Conservation (phyloP, 306 rosid species). For the Adenanthera pavonina region DNA sequence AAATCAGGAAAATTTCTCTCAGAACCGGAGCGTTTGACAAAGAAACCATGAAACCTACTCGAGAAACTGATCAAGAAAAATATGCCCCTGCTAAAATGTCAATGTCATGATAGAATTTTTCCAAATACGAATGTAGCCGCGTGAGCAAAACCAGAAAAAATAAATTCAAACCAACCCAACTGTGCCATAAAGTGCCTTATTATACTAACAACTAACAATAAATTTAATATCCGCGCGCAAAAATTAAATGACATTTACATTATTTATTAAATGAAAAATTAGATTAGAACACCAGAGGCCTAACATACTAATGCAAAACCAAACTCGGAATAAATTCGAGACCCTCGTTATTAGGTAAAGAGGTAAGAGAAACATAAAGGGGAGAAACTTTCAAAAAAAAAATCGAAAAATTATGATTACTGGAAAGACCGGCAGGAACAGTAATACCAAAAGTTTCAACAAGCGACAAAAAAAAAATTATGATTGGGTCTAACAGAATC, state of each 20-base stretch:
- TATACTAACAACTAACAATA: constrained; percentile 47
- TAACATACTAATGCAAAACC: constrained; percentile 28
- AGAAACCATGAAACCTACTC: constrained; percentile 10
- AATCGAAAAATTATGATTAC: constrained; percentile 1
- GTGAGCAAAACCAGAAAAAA: constrained; percentile 30
- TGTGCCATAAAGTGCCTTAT: constrained; percentile 43
- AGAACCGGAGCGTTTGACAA: neutral
- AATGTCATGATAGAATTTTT: constrained; percentile 16
- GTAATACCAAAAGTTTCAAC: neutral
- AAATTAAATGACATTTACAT: constrained; percentile 7
- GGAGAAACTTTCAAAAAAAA: neutral
- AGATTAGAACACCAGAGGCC: constrained; percentile 6
- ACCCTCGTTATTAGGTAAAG: neutral
- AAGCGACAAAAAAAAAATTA: neutral
- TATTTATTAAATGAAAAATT: neutral
- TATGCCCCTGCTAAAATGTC: constrained; percentile 27
- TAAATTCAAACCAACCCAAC: constrained; percentile 60
- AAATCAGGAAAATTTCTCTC: neutral
- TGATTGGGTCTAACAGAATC: neutral
- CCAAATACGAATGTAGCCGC: neutral
- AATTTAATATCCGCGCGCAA: constrained; percentile 27
- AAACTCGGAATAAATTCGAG: constrained; percentile 28
- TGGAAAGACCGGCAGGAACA: neutral
- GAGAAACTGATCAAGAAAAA: constrained; percentile 7
- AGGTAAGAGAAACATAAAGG: neutral